Evolutionary conservation across 1,284 basidiomycete species (phyloP).

Genomic region (Bondarzewia mesenterica): DNA sequence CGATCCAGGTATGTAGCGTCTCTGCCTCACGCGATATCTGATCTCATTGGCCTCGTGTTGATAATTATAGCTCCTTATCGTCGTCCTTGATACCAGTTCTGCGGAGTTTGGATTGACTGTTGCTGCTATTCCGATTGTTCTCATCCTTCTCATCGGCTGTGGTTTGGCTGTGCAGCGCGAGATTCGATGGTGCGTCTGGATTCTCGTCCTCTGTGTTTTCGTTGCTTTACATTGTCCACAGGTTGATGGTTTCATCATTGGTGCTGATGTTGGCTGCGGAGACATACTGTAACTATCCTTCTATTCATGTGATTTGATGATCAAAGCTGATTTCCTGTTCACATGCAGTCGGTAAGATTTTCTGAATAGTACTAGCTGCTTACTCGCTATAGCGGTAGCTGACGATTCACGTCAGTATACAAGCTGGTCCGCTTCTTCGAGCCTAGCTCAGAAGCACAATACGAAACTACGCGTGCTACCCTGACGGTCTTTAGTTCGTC

Average conservation of each 20-base stretch:
- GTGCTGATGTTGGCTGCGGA: constrained; percentile 68
- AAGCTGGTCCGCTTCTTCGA: constrained; percentile 75
- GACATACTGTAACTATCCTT: constrained; percentile 52
- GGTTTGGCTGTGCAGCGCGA: constrained; percentile 68
- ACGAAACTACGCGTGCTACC: constrained; percentile 66
- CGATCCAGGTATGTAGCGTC: constrained; percentile 58
- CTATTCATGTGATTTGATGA: constrained; percentile 11
- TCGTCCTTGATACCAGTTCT: constrained; percentile 54
- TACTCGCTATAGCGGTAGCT: neutral
- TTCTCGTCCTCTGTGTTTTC: neutral
- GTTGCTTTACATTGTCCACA: constrained; percentile 17
- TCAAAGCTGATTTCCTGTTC: neutral
- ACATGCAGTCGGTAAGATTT: constrained; percentile 43
- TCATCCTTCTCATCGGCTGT: constrained; percentile 58
- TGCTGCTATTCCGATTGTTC: constrained; percentile 73
- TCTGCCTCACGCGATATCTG: constrained; percentile 10
- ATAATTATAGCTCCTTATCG: constrained; percentile 51
- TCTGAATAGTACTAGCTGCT: too few relatives aligned
- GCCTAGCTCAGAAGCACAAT: constrained; percentile 43
- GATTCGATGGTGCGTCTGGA: constrained; percentile 55
- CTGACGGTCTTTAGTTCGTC: constrained; percentile 71
- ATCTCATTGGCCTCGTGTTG: constrained; percentile 10
- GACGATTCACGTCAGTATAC: constrained; percentile 42
- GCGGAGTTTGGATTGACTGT: constrained; percentile 77
- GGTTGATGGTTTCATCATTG: constrained; percentile 64